Base-by-base conservation (phyloP, 2,329 filamentous ascomycete genomes). In the Aureobasidium leucospermi region DNA sequence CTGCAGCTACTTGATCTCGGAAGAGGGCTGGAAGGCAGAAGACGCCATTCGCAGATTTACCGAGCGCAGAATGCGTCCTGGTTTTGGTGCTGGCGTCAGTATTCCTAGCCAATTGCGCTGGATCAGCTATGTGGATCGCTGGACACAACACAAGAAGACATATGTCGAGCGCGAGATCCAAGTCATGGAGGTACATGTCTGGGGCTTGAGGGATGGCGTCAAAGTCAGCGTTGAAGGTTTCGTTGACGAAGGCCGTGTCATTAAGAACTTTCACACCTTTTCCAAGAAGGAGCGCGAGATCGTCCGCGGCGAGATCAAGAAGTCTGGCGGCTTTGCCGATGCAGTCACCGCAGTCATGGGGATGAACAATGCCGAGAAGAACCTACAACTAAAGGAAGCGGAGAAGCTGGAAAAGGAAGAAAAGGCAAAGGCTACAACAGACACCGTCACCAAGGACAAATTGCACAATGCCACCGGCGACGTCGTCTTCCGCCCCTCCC, bases 51-150 rank as follows among this genome's bases (percentile, higher is more conserved):
- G 81, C 60, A 75, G 83, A 16, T 89, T 89, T 68, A 99, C 94
- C 0, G 85, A 91, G 68, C 78, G 90, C 53, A 82, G 94, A 31
- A 99, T 99, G 94, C 79, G 91, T 51, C 88, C 89, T 2, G 86
- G 86, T 16, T 97, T 96, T 70, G 94, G 93, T 1, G 82, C 86
- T 1, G 94, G 94, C 4, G 87, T 99, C 28, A 94, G 89, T 36
- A 99, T 99, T 48, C 91, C 92, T 0, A 96, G 90, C 65, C 94
- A 99, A 73, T 73, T 95, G 61, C 82, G 94, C 9, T 96, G 89
- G 83, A 80, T 99, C 16, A 80, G 81, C 32, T 99, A 99, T 69
- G 89, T 96, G 9, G 88, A 96, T 67, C 83, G 88, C 11, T 96
- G 93, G 93, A 82, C 89, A 2, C 84, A 84, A 58, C 75, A 83